Base-by-base conservation (phyloP, 2,329 filamentous ascomycete genomes). In the Pseudogymnoascus destructans region DNA sequence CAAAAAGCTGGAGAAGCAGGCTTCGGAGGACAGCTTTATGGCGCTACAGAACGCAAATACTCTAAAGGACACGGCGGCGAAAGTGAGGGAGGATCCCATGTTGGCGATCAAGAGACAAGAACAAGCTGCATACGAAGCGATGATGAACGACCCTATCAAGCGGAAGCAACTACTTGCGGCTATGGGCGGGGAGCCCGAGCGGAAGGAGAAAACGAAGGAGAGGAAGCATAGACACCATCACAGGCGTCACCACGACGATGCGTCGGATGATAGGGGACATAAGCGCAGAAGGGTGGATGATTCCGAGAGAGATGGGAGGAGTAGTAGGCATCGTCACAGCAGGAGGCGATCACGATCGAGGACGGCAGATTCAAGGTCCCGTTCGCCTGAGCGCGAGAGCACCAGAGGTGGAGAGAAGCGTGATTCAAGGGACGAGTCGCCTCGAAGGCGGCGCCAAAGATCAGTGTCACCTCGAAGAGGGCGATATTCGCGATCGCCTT, bases 31-130 rank as follows among this genome's bases (percentile, higher is more conserved):
- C 30, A 72, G 67, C 58, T 79, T 80, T 61, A 77, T 86, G 74
- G 80, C 82, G 0, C 65, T 83, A 56, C 81, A 85, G 61, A 82
- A 83, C 65, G 85, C 85, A 23, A 89, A 89, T 68, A 87, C 81
- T 3, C 77, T 83, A 13, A 79, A 88, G 62, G 93, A 98, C 70
- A 90, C 85, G 0, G 86, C 89, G 27, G 73, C 82, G 54, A 98
- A 98, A 74, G 84, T 97, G 52, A 79, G 90, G 63, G 87, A 95
- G 63, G 93, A 98, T 69, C 93, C 93, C 0, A 77, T 98, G 66
- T 75, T 97, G 32, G 89, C 91, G 21, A 96, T 98, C 70, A 95
- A 95, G 77, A 87, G 84, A 69, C 86, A 95, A 69, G 91, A 97
- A 69, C 87, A 92, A 70, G 84, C 85, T 25, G 84, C 86, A 1